Percentiles rank a stretch among this genome's conserved stretches.
These are phyloP conservation scores for Trichophyton mentagrophytes DNA, from an alignment of 2,329 filamentous ascomycete species.

Conservation along the genomic window DNA sequence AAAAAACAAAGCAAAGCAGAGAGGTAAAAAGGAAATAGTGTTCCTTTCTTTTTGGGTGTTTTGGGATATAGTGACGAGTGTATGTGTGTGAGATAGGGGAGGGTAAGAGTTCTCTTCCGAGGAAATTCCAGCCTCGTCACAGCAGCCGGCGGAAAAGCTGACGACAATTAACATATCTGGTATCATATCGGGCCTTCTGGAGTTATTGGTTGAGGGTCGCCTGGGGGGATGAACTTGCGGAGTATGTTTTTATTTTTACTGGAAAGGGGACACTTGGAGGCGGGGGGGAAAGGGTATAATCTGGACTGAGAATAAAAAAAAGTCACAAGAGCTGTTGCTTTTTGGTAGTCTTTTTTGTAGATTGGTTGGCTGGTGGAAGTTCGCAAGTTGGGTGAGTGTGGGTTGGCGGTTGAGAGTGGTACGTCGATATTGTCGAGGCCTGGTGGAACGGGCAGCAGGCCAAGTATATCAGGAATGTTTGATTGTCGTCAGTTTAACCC, in stretches of 20 bases:
- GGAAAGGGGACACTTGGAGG: no score
- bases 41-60: background rate
- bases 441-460: background rate
- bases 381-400: background rate
- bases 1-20: no score
- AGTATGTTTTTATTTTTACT: no score
- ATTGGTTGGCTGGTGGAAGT: background rate
- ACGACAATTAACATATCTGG: background rate
- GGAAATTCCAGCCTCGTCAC: background rate
- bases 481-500: slow-evolving; percentile 1
- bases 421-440: background rate
- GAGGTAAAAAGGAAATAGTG: no score
- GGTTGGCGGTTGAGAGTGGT: background rate
- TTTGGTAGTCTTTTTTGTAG: background rate
- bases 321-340: background rate
- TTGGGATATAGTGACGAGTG: no score
- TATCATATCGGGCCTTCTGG: background rate
- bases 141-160: background rate
- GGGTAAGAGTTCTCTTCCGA: background rate
- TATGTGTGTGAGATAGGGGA: no score
- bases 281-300: background rate
- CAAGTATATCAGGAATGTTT: background rate
- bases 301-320: background rate
- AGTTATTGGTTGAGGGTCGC: background rate
- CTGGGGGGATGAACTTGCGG: background rate